A percentile compares a stretch with the other conserved stretches of the same genome.
phyloP scores from a whole-genome alignment of 495 filamentous ascomycete genomes.

The Penicillium maclennaniae region DNA sequence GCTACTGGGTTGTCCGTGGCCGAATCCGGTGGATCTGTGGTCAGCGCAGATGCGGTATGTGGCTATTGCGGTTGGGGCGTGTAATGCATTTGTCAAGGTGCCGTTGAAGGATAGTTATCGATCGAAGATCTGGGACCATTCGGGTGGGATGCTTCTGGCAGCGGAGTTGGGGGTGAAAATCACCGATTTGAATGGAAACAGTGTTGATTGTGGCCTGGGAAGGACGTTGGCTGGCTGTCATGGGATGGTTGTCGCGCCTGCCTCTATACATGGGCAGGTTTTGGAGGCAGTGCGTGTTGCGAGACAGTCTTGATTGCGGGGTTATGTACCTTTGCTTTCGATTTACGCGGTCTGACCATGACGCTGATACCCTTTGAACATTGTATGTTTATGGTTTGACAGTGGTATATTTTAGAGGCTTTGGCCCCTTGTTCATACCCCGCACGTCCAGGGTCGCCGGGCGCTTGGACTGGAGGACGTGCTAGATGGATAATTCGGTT shows the following conservation, averaged over 20 bases:
- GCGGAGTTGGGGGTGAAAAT: slow-evolving; percentile 61
- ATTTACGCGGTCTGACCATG: background rate
- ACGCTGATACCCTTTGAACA: background rate
- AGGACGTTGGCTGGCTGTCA: slow-evolving; percentile 36
- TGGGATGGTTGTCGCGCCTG: slow-evolving; percentile 45
- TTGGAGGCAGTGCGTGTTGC: slow-evolving; percentile 35
- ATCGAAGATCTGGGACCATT: slow-evolving; percentile 72
- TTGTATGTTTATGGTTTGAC: background rate
- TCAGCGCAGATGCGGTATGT: slow-evolving; percentile 65
- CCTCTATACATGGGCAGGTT: slow-evolving; percentile 33
- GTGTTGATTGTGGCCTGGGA: slow-evolving; percentile 40
- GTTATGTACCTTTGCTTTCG: background rate
- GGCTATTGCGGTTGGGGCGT: slow-evolving; percentile 54
- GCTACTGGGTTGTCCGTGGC: slow-evolving; percentile 44
- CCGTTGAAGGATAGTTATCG: slow-evolving; percentile 47
- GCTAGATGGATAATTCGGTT: background rate
- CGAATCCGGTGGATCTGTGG: slow-evolving; percentile 52
- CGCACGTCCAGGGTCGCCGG: slow-evolving; percentile 3
- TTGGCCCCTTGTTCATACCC: slow-evolving; percentile 3
- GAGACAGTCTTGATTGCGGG: slow-evolving; percentile 1
- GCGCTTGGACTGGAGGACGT: background rate
- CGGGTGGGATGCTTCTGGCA: slow-evolving; percentile 63
- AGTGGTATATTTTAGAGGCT: background rate
- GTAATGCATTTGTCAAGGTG: slow-evolving; percentile 60
- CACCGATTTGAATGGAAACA: slow-evolving; percentile 54